Evolutionary conservation across 192 early-diverging fungal genomes (phyloP), one percentile per base, ranked within the genome.

Genomic region (Umbelopsis ramanniana): DNA sequence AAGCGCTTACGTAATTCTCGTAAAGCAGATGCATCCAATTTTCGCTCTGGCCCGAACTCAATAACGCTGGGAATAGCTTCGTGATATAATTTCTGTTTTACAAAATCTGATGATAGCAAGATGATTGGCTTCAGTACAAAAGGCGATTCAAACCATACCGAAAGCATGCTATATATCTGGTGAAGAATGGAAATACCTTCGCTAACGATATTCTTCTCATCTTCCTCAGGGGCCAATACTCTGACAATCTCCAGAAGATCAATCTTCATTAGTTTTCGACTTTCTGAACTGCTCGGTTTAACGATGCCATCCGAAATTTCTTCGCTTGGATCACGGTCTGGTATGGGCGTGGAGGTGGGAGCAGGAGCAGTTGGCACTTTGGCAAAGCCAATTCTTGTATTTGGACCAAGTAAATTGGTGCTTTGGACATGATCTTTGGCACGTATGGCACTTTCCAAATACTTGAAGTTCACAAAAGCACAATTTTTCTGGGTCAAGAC

Each of bases 401-500:
- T 63, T 17, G 57, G 57, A 6, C 57, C 57, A 2, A 63, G 57
- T 29, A 63, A 63, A 33, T 63, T 63, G 26, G 57, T 63, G 12
- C 29, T 63, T n/a, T 63, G 57, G 26, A 63, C 57, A 33, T 63
- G 57, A 46, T 93, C 85, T 67, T 92, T 89, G 26, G 96, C 96
- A 29, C 87, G 82, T 69, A 97, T 93, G 7, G 97, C 96, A 76
- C 96, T 92, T 46, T 95, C 94, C 53, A 95, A 83, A 55, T 83
- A 83, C 43, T 90, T 87, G 83, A 96, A 98, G 79, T 97, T 97
- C 74, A 98, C 94, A 81, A 97, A 97, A 1, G 94, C 97, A 77
- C 97, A 97, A 75, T 92, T 96, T 71, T 98, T 98, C 81, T 94
- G 94, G 10, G 94, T 95, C 76, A 98, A 74, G 9, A 98, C 95